Conservation (phyloP, 441 rosid genomes). For the Croton laevigatus region DNA sequence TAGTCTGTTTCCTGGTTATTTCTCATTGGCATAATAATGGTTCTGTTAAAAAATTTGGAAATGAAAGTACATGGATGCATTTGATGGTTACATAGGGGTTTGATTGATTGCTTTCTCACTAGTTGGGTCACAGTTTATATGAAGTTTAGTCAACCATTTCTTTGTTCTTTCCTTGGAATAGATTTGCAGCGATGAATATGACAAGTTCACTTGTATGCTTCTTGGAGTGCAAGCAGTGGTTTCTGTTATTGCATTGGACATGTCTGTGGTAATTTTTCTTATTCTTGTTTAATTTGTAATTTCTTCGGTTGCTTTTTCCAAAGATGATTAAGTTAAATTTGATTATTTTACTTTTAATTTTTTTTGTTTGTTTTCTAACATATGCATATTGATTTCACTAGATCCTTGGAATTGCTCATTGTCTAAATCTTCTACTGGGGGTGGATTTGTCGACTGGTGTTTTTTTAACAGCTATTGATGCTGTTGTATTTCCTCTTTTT, state of each 20-base stretch:
- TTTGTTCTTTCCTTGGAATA: slow-evolving; percentile 28
- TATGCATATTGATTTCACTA: slow-evolving; percentile 33
- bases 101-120: neutral
- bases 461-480: slow-evolving; percentile 83
- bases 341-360: neutral
- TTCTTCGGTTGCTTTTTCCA: slow-evolving; percentile 2
- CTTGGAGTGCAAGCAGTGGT: slow-evolving; percentile 83
- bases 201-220: slow-evolving; percentile 64
- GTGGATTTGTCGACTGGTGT: slow-evolving; percentile 77
- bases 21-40: neutral
- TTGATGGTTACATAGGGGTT: neutral
- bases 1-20: neutral
- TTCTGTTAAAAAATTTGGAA: neutral
- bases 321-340: slow-evolving; percentile 5
- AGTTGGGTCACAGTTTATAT: neutral
- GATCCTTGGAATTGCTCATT: slow-evolving; percentile 94
- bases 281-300: slow-evolving; percentile 10
- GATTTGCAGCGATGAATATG: slow-evolving; percentile 90
- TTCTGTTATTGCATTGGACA: slow-evolving; percentile 74
- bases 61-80: neutral
- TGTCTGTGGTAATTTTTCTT: slow-evolving; percentile 67
- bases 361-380: slow-evolving; percentile 21
- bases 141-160: slow-evolving; percentile 8
- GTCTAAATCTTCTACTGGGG: slow-evolving; percentile 83
- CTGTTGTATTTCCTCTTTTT: slow-evolving; percentile 75